Evolutionary conservation across 2,329 filamentous ascomycete genomes (phyloP).

Genomic region (Alternaria ethzedia): DNA sequence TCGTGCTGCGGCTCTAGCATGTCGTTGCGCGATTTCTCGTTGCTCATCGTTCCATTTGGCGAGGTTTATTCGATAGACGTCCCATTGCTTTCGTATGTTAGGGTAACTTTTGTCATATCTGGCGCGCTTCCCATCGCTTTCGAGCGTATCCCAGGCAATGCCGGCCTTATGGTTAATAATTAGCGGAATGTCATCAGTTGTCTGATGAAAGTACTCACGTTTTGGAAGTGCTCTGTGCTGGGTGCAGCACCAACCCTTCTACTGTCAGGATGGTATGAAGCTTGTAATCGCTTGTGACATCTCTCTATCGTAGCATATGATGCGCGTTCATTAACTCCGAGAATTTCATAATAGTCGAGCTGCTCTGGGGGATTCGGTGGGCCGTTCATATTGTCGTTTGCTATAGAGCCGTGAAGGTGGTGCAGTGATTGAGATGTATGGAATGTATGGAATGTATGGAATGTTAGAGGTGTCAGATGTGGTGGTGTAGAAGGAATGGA

Average conservation of each 20-base stretch:
- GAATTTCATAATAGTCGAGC: background rate
- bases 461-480: background rate
- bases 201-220: background rate
- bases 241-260: background rate
- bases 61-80: background rate
- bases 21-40: too few species aligned
- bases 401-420: background rate
- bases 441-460: background rate
- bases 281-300: background rate
- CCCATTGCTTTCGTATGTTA: background rate
- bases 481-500: too few species aligned
- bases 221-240: background rate
- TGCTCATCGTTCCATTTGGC: too few species aligned
- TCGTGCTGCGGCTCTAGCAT: too few species aligned
- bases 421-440: background rate
- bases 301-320: background rate
- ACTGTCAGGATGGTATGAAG: background rate
- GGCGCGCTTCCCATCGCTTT: too few species aligned
- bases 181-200: too few species aligned
- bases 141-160: background rate
- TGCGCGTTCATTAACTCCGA: background rate
- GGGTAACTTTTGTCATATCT: background rate
- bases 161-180: too few species aligned
- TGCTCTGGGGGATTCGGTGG: background rate
- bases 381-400: background rate